Evolutionary conservation across 768 basidiomycete genomes (phyloP), one percentile per base, ranked within the genome.

Genomic region (Cyathus striatus): DNA sequence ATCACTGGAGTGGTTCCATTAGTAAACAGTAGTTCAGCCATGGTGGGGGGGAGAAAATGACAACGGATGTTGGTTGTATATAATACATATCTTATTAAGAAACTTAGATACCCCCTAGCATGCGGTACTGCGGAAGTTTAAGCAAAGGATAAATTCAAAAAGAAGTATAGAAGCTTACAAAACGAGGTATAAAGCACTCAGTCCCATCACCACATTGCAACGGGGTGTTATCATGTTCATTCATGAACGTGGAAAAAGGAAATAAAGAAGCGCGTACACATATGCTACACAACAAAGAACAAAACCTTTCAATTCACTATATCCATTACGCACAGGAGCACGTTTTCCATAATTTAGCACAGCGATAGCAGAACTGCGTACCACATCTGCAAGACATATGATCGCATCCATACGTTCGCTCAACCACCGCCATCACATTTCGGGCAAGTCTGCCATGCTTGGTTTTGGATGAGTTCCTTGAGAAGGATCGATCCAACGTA

Each of bases 371-470:
- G 20, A 43, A 43, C 22, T 43, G 42, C 4, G 42, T 27, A 5
- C 33, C 23, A 24, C 42, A 43, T 17, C 42, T 16, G 20, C 42
- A 43, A 6, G 7, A 9, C 42, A 43, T 43, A 43, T 43, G 42
- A 21, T 43, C 6, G 23, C 42, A 43, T 5, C 42, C 42, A n/a
- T 35, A 24, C n/a, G 6, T 5, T 23, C 13, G 9, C 42, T 43
- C 42, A n/a, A 43, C 33, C 9, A 43, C 26, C 9, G 42, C n/a
- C 42, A 22, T 35, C 22, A 24, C 42, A 43, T 6, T n/a, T 34
- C 18, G 42, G 42, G 23, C 42, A 43, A 14, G 42, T 43, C 33
- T 43, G 42, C 42, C 42, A 43, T 23, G 14, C 42, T 43, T 6
- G 14, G 7, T 21, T 21, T 22, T 43, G 10, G 34, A 30, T 4